Evolutionary conservation across 176 grass and related monocot genomes (phyloP), one percentile per base, ranked within the genome.

Genomic region (Triticum dicoccoides): DNA sequence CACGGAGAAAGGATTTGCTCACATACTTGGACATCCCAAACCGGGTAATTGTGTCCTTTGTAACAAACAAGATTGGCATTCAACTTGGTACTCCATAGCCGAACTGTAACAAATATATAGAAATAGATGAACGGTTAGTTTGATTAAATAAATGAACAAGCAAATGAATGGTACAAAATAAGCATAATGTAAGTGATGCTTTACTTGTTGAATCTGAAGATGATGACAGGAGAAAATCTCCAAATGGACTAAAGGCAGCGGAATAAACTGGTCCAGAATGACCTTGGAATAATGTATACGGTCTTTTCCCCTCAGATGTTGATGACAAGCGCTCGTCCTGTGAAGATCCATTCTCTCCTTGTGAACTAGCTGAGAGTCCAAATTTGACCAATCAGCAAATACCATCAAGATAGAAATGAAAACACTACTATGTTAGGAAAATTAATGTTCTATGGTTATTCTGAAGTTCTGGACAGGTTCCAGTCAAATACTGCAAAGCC

Each of bases 141-240:
- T 18, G 39, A 35, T 82, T 66, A 29, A 34, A 81, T 15, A 79
- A 67, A 72, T 10, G 67, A 61, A 66, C 17, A 87, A 80, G 18
- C 18, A 65, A 64, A 78, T 44, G 5, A 15, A 58, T 61, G 8
- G 33, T 77, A 65, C 15, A 82, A 89, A 80, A 73, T 83, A 65
- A 89, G 66, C n/a, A 76, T 8, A 65, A 66, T 24, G 25, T 24
- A 13, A 76, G 70, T 29, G 39, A 79, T 74, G 49, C 42, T 82
- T 92, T 92, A 98, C 96, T 85, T 88, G 96, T 98, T 18, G 88
- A 95, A 32, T 98, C 96, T 88, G 96, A 98, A 79, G 96, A 98
- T 38, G 93, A 91, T 8, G 96, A 96, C 68, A 98, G 61, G 69
- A 98, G 88, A 89, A 91, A 98, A 89, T 98, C 93, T 59, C 93